phyloP scores from a whole-genome alignment of 73 alveolate genomes.

The Stentor coeruleus region DNA sequence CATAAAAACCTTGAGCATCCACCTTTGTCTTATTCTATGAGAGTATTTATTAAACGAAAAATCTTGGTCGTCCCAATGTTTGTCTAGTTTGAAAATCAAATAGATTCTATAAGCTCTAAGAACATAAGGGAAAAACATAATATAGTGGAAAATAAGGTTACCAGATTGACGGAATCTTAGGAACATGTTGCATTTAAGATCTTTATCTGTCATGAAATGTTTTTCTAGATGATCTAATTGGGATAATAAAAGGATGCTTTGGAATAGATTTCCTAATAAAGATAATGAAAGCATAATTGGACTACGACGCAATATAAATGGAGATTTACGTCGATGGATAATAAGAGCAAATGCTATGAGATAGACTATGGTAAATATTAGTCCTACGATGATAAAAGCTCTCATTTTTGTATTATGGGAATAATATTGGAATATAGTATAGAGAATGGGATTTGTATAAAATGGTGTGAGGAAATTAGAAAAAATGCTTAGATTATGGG shows the following conservation, averaged over 20 bases:
- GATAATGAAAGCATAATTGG: not conserved
- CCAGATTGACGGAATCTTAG: not conserved
- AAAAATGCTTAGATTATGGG: no score
- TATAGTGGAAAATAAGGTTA: not conserved
- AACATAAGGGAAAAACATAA: not conserved
- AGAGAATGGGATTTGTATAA: no score
- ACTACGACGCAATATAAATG: not conserved
- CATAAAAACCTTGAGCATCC: not conserved
- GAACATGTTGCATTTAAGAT: not conserved
- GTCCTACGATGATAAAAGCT: not conserved
- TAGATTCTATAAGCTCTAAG: not conserved
- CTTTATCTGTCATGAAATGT: not conserved
- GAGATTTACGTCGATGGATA: not conserved
- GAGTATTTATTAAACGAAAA: no score
- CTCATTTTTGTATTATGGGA: not conserved
- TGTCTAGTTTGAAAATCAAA: not conserved
- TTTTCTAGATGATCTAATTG: not conserved
- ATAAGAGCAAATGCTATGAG: not conserved
- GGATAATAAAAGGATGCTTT: not conserved
- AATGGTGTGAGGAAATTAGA: no score
- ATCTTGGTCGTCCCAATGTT: not conserved
- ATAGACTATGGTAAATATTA: not conserved
- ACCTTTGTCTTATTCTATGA: not conserved
- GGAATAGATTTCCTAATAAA: not conserved
- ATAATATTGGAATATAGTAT: no score